Conservation (phyloP, 768 basidiomycete species). For the Xerocomus spinulosus region DNA sequence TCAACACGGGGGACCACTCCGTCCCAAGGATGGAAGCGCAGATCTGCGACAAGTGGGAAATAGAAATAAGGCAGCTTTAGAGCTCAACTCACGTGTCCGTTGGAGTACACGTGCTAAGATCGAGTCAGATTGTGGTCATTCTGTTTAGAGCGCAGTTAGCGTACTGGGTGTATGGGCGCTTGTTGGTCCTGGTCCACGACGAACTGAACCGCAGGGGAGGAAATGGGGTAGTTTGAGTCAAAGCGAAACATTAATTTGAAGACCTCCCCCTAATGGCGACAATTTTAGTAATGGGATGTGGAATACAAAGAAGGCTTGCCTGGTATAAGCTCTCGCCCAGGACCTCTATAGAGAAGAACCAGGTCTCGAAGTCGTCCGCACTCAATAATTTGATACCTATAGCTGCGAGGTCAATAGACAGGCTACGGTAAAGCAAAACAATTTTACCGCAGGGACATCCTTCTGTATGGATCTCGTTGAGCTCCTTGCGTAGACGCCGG, state of each 20-base stretch:
- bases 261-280: slow-evolving; percentile 55
- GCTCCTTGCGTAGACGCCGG: slow-evolving; percentile 66
- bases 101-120: slow-evolving; percentile 77
- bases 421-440: neutral
- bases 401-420: slow-evolving; percentile 1
- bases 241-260: slow-evolving; percentile 82
- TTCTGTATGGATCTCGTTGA: slow-evolving; percentile 59
- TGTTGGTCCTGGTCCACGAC: slow-evolving; percentile 58
- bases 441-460: slow-evolving; percentile 61
- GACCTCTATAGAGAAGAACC: slow-evolving; percentile 77
- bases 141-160: slow-evolving; percentile 24
- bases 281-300: slow-evolving; percentile 3
- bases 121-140: slow-evolving; percentile 7
- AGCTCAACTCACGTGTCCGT: slow-evolving; percentile 62
- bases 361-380: slow-evolving; percentile 74
- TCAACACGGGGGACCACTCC: slow-evolving; percentile 89
- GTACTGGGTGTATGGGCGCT: slow-evolving; percentile 77
- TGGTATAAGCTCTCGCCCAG: slow-evolving; percentile 79
- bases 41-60: slow-evolving; percentile 46
- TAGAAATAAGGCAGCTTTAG: slow-evolving; percentile 4
- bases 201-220: slow-evolving; percentile 84
- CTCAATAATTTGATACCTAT: slow-evolving; percentile 68
- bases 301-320: slow-evolving; percentile 34
- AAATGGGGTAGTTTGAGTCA: slow-evolving; percentile 78
- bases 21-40: slow-evolving; percentile 86